Evolutionary conservation across 306 rosid species (phyloP).

Genomic region (Calophaca sinica): DNA sequence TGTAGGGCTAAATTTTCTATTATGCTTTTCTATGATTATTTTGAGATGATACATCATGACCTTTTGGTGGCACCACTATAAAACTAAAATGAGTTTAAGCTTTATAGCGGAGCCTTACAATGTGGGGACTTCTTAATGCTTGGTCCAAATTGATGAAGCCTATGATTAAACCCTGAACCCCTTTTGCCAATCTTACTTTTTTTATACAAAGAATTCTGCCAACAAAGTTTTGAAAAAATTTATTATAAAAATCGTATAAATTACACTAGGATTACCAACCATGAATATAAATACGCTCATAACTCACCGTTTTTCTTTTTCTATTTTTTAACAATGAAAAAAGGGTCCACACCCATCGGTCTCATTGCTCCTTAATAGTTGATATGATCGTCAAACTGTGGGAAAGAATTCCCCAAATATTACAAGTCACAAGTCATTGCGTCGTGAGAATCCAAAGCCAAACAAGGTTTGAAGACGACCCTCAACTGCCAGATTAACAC

Average conservation of each 20-base stretch:
- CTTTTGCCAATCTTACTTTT: constrained; percentile 15
- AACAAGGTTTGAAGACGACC: constrained; percentile 62
- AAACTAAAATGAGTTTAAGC: constrained; percentile 18
- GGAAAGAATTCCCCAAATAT: constrained; percentile 43
- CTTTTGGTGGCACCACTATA: constrained; percentile 10
- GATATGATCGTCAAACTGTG: constrained; percentile 38
- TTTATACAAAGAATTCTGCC: constrained; percentile 8
- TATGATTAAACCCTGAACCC: constrained; percentile 30
- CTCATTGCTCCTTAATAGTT: constrained; percentile 39
- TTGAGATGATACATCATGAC: constrained; percentile 31
- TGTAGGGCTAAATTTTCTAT: constrained; percentile 14
- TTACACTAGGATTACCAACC: constrained; percentile 32
- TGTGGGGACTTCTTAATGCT: constrained; percentile 6
- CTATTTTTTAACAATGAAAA: constrained; percentile 19
- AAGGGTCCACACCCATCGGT: constrained; percentile 38
- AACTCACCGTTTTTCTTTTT: constrained; percentile 25
- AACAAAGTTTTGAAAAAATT: not conserved
- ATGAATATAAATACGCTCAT: constrained; percentile 37
- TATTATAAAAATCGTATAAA: constrained; percentile 8
- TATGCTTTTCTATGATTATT: constrained; percentile 17
- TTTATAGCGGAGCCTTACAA: constrained; percentile 31
- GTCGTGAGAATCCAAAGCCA: constrained; percentile 57
- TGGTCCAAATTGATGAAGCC: constrained; percentile 33
- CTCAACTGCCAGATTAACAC: constrained; percentile 60
- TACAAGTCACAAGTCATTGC: constrained; percentile 45